phyloP scores from a whole-genome alignment of 2,329 filamentous ascomycete species.

The Nothopassalora personata region DNA sequence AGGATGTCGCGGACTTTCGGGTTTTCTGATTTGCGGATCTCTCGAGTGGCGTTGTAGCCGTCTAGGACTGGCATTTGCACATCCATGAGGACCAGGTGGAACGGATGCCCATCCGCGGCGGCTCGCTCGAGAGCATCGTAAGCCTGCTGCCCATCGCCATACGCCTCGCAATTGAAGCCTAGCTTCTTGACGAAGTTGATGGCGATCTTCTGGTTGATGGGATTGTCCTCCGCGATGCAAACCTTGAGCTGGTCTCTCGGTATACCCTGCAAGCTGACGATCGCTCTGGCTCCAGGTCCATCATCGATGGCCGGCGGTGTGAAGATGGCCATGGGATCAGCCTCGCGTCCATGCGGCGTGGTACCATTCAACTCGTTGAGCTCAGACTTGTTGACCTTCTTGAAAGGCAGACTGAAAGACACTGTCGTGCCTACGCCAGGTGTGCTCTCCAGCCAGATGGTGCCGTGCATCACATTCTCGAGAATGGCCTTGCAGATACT shows the following conservation, averaged over 20 bases:
- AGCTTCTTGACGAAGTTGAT: conserved; percentile 84
- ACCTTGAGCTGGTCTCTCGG: conserved; percentile 74
- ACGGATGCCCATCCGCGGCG: conserved; percentile 66
- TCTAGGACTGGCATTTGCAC: conserved; percentile 94
- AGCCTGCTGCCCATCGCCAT: conserved; percentile 81
- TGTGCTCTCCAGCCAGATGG: conserved; percentile 73
- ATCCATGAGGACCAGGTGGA: conserved; percentile 91
- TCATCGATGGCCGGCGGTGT: conserved; percentile 45
- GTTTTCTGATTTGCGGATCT: conserved; percentile 70
- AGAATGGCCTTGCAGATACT: conserved; percentile 94
- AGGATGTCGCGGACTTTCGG: conserved; percentile 73
- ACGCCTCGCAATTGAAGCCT: conserved; percentile 81
- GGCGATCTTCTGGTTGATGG: conserved; percentile 90
- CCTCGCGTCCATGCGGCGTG: conserved; percentile 31
- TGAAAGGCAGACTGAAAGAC: conserved; percentile 79
- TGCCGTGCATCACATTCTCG: conserved; percentile 84
- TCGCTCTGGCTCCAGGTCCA: conserved; percentile 21
- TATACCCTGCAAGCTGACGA: conserved; percentile 65
- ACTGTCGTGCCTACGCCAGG: conserved; percentile 65
- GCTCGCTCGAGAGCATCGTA: conserved; percentile 76
- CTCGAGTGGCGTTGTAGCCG: conserved; percentile 83
- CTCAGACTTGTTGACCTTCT: conserved; percentile 63
- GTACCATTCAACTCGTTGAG: conserved; percentile 21
- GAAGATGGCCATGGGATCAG: conserved; percentile 54
- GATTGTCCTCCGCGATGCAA: conserved; percentile 92